Base-by-base conservation (phyloP, 1,284 basidiomycete genomes). In the Retiboletus flavoniger region DNA sequence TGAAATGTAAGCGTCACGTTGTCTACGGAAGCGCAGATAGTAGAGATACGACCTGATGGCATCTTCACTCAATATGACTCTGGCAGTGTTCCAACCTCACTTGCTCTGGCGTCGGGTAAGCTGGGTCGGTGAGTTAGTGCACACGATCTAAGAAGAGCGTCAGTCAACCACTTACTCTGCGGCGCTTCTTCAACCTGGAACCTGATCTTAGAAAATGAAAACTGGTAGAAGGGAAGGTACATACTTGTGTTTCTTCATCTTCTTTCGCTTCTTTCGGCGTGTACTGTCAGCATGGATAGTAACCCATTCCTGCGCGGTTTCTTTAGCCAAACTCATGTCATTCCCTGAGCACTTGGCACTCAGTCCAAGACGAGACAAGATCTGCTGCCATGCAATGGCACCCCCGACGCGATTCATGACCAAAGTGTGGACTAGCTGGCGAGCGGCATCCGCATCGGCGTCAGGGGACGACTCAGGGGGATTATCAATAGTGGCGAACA, bases 231-330 rank as follows among this genome's bases (percentile, higher is more conserved):
- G 31, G 28, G n/a, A 51, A 35, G 14, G 16, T n/a, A 77, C 87
- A 72, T 68, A 91, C 89, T 93, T 93, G 68, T 93, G 91, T 74
- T 91, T 93, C 81, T 88, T 90, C 87, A 93, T 93, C 82, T 91
- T 92, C 81, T 84, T 90, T 76, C 83, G 78, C 63, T 83, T 79
- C 78, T 93, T 93, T 71, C 90, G 82, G 77, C 86, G 88, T 26
- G 81, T 83, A 63, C 90, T 92, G 63, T 93, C 90, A 74, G 89
- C 77, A 67, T 81, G 72, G 31, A 89, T 79, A 38, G 81, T 78
- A 57, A 81, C 76, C 77, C 76, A 82, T 46, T 84, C 81, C 63
- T 75, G 78, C 40, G 83, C 77, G 58, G 79, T 76, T 61, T 80
- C 74, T 54, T 77, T 75, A 55, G 76, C 75, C 66, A 78, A 70